Evolutionary conservation across 2,329 filamentous ascomycete genomes (phyloP).

Genomic region (Fusarium pilosicola): DNA sequence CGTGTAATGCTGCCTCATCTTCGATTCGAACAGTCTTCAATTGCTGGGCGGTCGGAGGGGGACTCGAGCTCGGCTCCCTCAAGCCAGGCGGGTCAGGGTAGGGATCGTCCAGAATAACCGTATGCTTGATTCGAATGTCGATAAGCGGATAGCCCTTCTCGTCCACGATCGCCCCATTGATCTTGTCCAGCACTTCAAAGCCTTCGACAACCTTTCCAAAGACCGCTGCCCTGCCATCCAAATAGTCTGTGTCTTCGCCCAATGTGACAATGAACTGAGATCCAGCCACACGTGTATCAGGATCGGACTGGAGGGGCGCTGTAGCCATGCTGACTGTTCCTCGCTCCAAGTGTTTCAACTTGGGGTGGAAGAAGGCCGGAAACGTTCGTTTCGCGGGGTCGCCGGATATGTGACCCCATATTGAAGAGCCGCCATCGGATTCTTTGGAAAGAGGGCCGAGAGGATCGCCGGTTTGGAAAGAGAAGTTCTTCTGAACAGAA

Average conservation of each 20-base stretch:
- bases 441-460: constrained; percentile 84
- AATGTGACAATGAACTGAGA: constrained; percentile 96
- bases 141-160: constrained; percentile 87
- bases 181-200: constrained; percentile 92
- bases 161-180: constrained; percentile 90
- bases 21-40: constrained; percentile 91
- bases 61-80: constrained; percentile 80
- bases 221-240: constrained; percentile 93
- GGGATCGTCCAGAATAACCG: constrained; percentile 90
- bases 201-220: constrained; percentile 97
- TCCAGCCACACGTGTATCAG: constrained; percentile 82
- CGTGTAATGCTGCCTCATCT: constrained; percentile 84
- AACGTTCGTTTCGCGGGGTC: constrained; percentile 78
- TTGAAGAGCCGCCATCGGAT: constrained; percentile 91
- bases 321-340: constrained; percentile 99
- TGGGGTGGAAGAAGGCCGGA: constrained; percentile 83
- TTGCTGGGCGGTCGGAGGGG: constrained; percentile 83
- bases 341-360: constrained; percentile 86
- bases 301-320: constrained; percentile 76
- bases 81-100: constrained; percentile 84
- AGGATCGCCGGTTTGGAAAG: constrained; percentile 95
- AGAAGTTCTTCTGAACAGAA: constrained; percentile 93
- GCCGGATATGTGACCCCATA: constrained; percentile 85
- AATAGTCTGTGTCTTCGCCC: constrained; percentile 86
- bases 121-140: constrained; percentile 94